Base-by-base conservation (phyloP, 2,329 filamentous ascomycete genomes). In the Ceratocystis colombiana region DNA sequence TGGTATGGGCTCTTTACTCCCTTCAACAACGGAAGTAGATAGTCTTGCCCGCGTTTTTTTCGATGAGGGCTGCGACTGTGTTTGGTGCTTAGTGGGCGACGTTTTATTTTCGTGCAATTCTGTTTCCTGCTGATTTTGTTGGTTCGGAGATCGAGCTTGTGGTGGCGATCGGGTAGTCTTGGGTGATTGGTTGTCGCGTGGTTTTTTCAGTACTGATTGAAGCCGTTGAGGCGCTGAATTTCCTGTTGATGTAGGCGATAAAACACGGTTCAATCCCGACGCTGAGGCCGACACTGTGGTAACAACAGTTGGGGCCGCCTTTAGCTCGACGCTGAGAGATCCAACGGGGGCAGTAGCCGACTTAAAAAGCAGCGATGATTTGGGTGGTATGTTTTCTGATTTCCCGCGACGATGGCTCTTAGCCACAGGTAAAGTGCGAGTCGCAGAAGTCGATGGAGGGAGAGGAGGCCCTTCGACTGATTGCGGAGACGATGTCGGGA, bases 381-480 rank as follows among this genome's bases (percentile, higher is more conserved):
- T 67, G 2, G 63, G 63, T 55, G 66, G 66, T n/a, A 65, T 62
- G 44, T 67, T 67, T 33, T 67, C 66, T 17, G 66, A 67, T 20
- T 65, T 64, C 50, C 65, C 50, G 65, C 64, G 57, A 62, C 45
- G 66, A 65, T 69, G 66, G 57, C 69, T 69, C 65, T 69, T 69
- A 68, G 71, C 73, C 71, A 70, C 68, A 70, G 48, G 33, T 25
- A 66, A 64, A 41, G 62, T 62, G 48, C 70, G 71, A 70, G 76
- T 75, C 71, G 76, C 76, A 68, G 77, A 73, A 68, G 77, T 76
- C 68, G 77, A 76, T 20, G 75, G 76, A 46, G 75, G 76, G 68
- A 75, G 41, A 33, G 61, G 48, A 30, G 25, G 12, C 2, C 25
- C 25, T 50, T 28, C 22, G 25, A 72, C 68, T 73, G 73, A 44